Conservation (phyloP, 441 rosid genomes). For the Bocquillonia castaneifolia region DNA sequence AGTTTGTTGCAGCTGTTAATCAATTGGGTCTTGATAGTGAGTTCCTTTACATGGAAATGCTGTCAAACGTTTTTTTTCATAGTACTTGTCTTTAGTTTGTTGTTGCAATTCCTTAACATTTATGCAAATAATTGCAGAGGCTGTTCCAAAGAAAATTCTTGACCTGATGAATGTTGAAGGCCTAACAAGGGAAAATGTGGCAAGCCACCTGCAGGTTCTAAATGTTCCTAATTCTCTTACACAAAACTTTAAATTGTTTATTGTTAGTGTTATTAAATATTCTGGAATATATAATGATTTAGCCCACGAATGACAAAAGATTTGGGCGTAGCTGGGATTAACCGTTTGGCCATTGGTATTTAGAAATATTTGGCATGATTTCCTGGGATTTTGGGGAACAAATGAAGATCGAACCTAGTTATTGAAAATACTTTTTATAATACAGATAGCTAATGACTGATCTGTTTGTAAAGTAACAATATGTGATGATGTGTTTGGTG, state of each 20-base stretch:
- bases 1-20: constrained; percentile 81
- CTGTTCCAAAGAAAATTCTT: constrained; percentile 93
- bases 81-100: neutral
- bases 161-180: constrained; percentile 89
- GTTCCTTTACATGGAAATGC: constrained; percentile 27
- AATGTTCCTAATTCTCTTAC: constrained; percentile 8
- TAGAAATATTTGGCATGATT: neutral
- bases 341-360: neutral
- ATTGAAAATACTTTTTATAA: neutral
- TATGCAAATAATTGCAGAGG: constrained; percentile 46
- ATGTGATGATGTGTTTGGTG: neutral
- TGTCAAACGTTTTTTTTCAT: constrained; percentile 1
- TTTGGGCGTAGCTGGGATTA: neutral
- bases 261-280: neutral
- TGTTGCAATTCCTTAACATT: neutral
- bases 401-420: neutral
- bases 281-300: neutral
- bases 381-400: neutral
- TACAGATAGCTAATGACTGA: neutral
- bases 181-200: constrained; percentile 95
- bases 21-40: constrained; percentile 85
- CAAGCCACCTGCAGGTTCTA: constrained; percentile 86
- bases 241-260: neutral
- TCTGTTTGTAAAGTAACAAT: neutral
- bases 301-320: neutral